phyloP scores from a whole-genome alignment of 495 filamentous ascomycete genomes.

The Lentithecium fluviatile region DNA sequence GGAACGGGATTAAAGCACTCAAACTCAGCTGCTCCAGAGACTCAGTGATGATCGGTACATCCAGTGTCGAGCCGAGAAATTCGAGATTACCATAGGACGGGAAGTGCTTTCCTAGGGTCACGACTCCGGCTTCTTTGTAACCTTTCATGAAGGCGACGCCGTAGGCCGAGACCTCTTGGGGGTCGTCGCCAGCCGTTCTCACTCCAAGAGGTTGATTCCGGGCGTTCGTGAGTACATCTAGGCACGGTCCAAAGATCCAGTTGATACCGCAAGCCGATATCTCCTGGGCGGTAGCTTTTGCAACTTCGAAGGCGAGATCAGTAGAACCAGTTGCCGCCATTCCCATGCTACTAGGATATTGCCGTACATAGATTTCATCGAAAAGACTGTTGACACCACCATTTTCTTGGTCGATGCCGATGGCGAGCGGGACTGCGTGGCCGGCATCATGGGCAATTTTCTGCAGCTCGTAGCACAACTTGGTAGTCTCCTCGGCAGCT shows the following conservation, averaged over 20 bases:
- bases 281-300: conserved; percentile 83
- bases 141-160: conserved; percentile 85
- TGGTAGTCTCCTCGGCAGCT: conserved; percentile 83
- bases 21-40: conserved; percentile 82
- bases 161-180: conserved; percentile 84
- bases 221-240: conserved; percentile 88
- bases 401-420: conserved; percentile 90
- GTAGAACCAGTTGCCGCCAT: conserved; percentile 79
- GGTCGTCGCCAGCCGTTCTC: conserved; percentile 78
- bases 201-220: conserved; percentile 84
- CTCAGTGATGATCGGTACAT: conserved; percentile 89
- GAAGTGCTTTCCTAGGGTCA: conserved; percentile 89
- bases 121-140: conserved; percentile 79
- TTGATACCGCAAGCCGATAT: conserved; percentile 85
- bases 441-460: conserved; percentile 83
- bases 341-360: conserved; percentile 90
- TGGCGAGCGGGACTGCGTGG: conserved; percentile 78
- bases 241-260: conserved; percentile 81
- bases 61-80: conserved; percentile 78
- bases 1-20: conserved; percentile 80
- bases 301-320: conserved; percentile 74
- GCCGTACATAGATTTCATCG: conserved; percentile 85
- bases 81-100: conserved; percentile 92
- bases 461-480: conserved; percentile 79
- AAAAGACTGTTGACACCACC: conserved; percentile 91